phyloP scores from a whole-genome alignment of 1,139 yeast species.

The Hanseniaspora gamundiae region DNA sequence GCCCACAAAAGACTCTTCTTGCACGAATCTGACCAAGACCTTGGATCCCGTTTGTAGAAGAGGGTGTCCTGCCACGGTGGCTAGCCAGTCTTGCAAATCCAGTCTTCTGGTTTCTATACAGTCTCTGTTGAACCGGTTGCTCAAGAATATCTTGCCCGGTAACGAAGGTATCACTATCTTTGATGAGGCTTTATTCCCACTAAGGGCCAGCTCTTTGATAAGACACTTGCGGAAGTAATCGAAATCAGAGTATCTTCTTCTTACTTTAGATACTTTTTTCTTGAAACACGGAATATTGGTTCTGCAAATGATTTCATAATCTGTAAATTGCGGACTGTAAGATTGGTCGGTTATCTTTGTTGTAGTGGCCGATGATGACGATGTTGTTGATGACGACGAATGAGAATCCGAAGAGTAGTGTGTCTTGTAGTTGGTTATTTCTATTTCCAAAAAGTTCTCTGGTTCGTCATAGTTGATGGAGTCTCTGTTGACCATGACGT shows the following conservation, averaged over 20 bases:
- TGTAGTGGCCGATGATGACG: no score
- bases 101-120: conserved; percentile 74
- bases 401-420: conserved; percentile 30
- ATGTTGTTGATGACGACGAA: no score
- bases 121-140: conserved; percentile 67
- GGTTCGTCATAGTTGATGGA: conserved; percentile 65
- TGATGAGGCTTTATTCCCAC: conserved; percentile 23
- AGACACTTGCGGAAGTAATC: conserved; percentile 60
- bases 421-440: conserved; percentile 35
- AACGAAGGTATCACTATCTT: conserved; percentile 69
- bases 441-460: conserved; percentile 86
- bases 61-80: conserved; percentile 86
- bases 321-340: conserved; percentile 69
- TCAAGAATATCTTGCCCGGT: conserved; percentile 69
- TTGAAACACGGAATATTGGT: conserved; percentile 82
- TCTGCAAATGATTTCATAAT: conserved; percentile 80
- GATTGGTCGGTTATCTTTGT: no score
- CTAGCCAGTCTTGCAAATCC: conserved; percentile 73
- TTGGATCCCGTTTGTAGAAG: conserved; percentile 82
- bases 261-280: conserved; percentile 50
- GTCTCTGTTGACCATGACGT: conserved; percentile 4
- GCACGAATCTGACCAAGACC: conserved; percentile 72
- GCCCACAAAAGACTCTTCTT: conserved; percentile 44
- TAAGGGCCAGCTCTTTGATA: conserved; percentile 36
- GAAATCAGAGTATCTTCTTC: conserved; percentile 86